phyloP scores from a whole-genome alignment of 1,284 basidiomycete genomes.

The Ustilago esculenta region DNA sequence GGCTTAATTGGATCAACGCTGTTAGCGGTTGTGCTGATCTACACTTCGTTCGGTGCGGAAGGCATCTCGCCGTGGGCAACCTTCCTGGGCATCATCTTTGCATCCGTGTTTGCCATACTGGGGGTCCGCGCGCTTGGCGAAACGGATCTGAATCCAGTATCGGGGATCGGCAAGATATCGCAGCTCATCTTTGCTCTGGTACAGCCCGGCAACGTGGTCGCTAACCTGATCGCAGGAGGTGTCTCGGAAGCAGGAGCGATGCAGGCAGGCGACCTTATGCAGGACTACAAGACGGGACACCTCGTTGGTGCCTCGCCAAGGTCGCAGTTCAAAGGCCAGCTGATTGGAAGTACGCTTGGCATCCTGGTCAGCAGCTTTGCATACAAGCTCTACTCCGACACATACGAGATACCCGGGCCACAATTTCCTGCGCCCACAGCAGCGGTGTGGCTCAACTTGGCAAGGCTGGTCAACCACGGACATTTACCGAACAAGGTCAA shows the following conservation, averaged over 20 bases:
- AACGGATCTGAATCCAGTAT: slow-evolving; percentile 71
- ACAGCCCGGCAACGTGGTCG: slow-evolving; percentile 85
- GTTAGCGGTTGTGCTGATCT: slow-evolving; percentile 81
- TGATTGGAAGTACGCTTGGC: slow-evolving; percentile 73
- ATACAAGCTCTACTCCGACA: slow-evolving; percentile 84
- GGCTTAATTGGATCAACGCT: slow-evolving; percentile 76
- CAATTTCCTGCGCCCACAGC: slow-evolving; percentile 93
- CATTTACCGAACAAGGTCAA: slow-evolving; percentile 80
- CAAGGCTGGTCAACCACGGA: slow-evolving; percentile 83
- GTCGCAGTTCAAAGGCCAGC: slow-evolving; percentile 67
- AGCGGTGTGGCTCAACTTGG: slow-evolving; percentile 82
- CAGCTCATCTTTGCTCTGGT: slow-evolving; percentile 93
- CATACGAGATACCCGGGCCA: slow-evolving; percentile 80
- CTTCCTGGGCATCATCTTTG: slow-evolving; percentile 81
- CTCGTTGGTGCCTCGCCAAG: slow-evolving; percentile 72
- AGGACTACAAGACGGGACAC: slow-evolving; percentile 94
- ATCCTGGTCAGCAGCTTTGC: slow-evolving; percentile 88
- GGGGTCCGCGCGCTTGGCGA: slow-evolving; percentile 68
- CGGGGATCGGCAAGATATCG: slow-evolving; percentile 91
- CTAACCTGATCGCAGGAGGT: slow-evolving; percentile 94
- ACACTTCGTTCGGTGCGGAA: slow-evolving; percentile 84
- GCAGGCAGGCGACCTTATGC: slow-evolving; percentile 98
- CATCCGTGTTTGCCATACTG: slow-evolving; percentile 83
- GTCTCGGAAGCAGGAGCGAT: slow-evolving; percentile 95
- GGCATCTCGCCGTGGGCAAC: slow-evolving; percentile 96